Percentiles rank a stretch among this genome's conserved stretches.
These are phyloP conservation scores for Aspergillus caelatus DNA, from an alignment of 2,329 filamentous ascomycete genomes.

Conservation along the genomic window DNA sequence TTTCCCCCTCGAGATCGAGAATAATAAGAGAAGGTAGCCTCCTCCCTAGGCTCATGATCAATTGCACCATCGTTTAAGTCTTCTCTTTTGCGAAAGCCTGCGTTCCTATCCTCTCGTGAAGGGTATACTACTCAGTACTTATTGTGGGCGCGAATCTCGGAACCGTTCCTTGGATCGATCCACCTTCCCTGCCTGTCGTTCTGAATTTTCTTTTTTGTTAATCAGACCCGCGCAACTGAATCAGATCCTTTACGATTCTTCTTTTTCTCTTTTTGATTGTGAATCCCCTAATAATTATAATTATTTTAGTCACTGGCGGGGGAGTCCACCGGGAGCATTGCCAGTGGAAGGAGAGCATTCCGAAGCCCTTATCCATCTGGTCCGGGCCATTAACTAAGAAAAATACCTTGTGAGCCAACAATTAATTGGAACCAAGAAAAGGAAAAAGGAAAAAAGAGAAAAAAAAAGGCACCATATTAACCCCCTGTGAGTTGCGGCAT, in stretches of 20 bases:
- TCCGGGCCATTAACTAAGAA: conserved; percentile 5
- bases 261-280: not conserved
- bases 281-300: not conserved
- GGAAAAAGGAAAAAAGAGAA: not conserved
- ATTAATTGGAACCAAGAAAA: not conserved
- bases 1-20: not conserved
- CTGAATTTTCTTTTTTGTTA: not conserved
- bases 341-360: conserved; percentile 1
- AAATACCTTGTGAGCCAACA: conserved; percentile 10
- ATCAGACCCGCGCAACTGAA: not conserved
- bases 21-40: not conserved
- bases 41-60: not conserved
- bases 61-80: not conserved
- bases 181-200: conserved; percentile 7
- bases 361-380: conserved; percentile 3
- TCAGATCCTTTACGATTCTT: conserved; percentile 1
- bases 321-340: not conserved
- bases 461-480: not conserved
- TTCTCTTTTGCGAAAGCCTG: not conserved
- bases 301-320: conserved; percentile 4
- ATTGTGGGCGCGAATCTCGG: conserved; percentile 23
- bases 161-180: conserved; percentile 21
- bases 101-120: not conserved
- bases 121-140: no score
- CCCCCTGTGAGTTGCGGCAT: not conserved